Evolutionary conservation across 331 rosid genomes (phyloP), one percentile per base, ranked within the genome.

Genomic region (Acacia pycnantha): DNA sequence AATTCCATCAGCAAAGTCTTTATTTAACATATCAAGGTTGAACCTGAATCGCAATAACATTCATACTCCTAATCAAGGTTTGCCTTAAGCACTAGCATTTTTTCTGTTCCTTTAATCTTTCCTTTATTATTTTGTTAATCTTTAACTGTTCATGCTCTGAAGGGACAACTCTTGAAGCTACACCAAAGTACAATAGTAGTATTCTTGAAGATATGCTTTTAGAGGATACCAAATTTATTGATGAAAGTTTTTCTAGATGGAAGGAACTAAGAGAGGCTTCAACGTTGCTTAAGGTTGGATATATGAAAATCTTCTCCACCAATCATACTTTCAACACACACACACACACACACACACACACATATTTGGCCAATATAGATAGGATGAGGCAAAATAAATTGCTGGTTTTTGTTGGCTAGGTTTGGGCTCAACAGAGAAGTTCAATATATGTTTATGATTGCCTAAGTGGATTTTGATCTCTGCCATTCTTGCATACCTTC

Each of bases 121-220:
- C 33, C n/a, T 67, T 27, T 24, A 56, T 80, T 13, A 81, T 77
- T 72, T 41, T 74, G 71, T 70, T 85, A 76, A 77, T 83, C 24
- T 72, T 71, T 77, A 77, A 40, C 58, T 81, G 69, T 72, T 69
- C 40, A 80, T 78, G 48, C 50, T 70, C 41, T 69, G 59, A 84
- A 95, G 98, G 91, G 85, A 85, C 80, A 64, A 46, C 72, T 33
- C 83, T 85, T 61, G 86, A 83, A 75, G 86, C 99, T 75, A 93
- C 99, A 35, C 99, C 97, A 3, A 93, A 88, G 83, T 96, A 96
- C 84, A 96, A 96, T 83, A 82, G 88, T 68, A 93, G 99, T 84
- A 96, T 96, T 84, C 78, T 93, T 88, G 99, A 96, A 87, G 99
- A 96, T 84, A 88, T 92, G 94, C 82, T 87, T 80, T 77, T 92